Evolutionary conservation across 2,329 filamentous ascomycete species (phyloP).

Genomic region (Apiospora arundinis): DNA sequence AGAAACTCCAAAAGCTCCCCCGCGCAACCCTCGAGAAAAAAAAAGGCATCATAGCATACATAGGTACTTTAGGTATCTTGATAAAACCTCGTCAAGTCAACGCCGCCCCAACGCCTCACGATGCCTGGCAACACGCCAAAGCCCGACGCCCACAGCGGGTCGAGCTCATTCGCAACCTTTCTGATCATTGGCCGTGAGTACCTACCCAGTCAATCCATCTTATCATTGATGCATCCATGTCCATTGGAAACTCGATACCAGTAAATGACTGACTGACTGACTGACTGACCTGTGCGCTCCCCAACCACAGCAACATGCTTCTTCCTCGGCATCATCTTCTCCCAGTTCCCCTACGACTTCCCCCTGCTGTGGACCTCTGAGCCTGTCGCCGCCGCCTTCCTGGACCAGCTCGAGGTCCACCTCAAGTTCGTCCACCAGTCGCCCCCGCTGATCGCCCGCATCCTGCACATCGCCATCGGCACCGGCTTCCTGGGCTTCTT

Average conservation of each 20-base stretch:
- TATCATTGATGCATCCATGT: conserved; percentile 23
- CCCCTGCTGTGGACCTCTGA: conserved; percentile 82
- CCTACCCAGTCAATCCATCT: too few relatives aligned
- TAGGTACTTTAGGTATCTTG: too few relatives aligned
- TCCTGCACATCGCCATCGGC: conserved; percentile 91
- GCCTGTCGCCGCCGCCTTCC: conserved; percentile 70
- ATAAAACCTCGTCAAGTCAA: neutral
- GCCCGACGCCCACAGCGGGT: conserved; percentile 57
- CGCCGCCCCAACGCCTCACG: neutral
- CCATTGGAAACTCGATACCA: too few relatives aligned
- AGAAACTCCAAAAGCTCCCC: too few relatives aligned
- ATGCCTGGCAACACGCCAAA: conserved; percentile 4
- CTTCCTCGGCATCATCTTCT: conserved; percentile 98
- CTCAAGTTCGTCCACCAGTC: conserved; percentile 90
- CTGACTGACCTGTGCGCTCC: neutral
- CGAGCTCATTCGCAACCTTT: conserved; percentile 88
- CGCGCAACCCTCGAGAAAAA: neutral
- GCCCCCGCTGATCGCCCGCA: conserved; percentile 88
- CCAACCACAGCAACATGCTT: conserved; percentile 77
- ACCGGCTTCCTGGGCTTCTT: conserved; percentile 89
- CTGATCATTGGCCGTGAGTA: conserved; percentile 92
- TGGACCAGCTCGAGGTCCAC: conserved; percentile 86
- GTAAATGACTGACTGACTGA: too few relatives aligned
- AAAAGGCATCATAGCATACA: too few relatives aligned
- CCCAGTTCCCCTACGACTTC: conserved; percentile 94